Percentiles rank a stretch among this genome's conserved stretches.
Evolutionary conservation across 495 filamentous ascomycete species (phyloP).

Genomic region (Xylaria castorea): DNA sequence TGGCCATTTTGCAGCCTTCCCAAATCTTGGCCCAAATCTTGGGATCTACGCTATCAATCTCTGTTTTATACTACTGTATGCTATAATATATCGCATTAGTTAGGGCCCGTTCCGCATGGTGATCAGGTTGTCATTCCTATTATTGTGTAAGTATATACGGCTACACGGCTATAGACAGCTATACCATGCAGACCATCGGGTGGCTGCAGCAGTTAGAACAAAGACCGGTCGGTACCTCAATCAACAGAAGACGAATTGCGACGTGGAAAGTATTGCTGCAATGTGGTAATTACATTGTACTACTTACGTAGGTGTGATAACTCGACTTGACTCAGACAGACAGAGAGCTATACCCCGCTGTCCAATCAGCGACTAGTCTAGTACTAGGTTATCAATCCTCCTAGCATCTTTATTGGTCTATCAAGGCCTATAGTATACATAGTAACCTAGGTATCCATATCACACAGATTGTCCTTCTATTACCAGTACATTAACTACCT

Average conservation of each 20-base stretch:
- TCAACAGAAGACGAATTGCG: not conserved
- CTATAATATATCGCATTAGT: not conserved
- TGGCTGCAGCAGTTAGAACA: not conserved
- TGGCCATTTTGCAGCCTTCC: not conserved
- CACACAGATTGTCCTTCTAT: not conserved
- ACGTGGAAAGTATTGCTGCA: slow-evolving; percentile 3
- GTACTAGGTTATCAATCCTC: not conserved
- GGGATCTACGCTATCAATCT: not conserved
- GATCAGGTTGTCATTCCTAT: not conserved
- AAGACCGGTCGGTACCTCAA: not conserved
- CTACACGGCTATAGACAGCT: not conserved
- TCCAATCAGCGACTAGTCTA: not conserved
- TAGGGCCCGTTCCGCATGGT: slow-evolving; percentile 3
- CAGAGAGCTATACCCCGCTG: not conserved
- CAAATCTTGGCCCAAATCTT: slow-evolving; percentile 12
- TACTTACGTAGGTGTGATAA: not conserved
- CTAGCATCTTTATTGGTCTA: not conserved
- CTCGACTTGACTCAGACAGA: slow-evolving; percentile 5
- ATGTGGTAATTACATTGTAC: slow-evolving; percentile 1
- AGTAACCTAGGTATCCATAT: not conserved
- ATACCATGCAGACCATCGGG: not conserved
- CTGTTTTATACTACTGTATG: not conserved
- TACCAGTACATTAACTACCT: not conserved
- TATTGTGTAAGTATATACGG: not conserved
- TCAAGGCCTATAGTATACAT: no score